Percentiles rank a stretch among this genome's conserved stretches.
Evolutionary conservation across 768 basidiomycete species (phyloP).

Genomic region (Termitomyces sp.): DNA sequence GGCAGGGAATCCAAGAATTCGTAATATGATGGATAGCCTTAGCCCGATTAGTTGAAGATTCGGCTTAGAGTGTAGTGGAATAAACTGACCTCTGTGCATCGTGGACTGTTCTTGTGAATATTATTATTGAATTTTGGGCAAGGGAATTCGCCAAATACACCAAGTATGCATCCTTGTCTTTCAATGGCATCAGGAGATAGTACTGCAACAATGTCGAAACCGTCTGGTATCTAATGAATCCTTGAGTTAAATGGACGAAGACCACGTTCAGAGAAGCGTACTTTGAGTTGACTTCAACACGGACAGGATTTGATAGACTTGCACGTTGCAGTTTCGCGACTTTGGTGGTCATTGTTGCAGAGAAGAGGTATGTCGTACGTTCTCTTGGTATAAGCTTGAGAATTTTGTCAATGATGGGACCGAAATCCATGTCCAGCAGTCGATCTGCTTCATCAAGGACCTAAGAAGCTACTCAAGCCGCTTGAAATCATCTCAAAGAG

Average conservation of each 20-base stretch:
- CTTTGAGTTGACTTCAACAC: constrained; percentile 93
- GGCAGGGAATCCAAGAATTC: constrained; percentile 89
- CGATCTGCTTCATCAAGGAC: constrained; percentile 98
- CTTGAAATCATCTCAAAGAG: neutral
- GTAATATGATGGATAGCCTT: constrained; percentile 84
- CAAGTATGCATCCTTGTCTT: constrained; percentile 89
- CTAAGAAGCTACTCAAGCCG: constrained; percentile 33
- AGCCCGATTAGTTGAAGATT: neutral
- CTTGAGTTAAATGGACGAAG: neutral
- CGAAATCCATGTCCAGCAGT: constrained; percentile 94
- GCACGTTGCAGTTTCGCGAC: constrained; percentile 95
- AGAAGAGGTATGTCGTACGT: constrained; percentile 93
- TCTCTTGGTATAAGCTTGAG: constrained; percentile 93
- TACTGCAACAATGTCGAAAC: constrained; percentile 94
- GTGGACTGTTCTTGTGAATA: constrained; percentile 94
- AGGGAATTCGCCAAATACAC: constrained; percentile 86
- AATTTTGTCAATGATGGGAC: constrained; percentile 93
- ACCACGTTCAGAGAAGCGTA: constrained; percentile 32
- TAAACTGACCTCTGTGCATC: constrained; percentile 74
- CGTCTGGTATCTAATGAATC: constrained; percentile 78
- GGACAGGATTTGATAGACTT: constrained; percentile 88
- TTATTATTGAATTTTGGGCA: constrained; percentile 89
- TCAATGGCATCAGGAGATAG: constrained; percentile 89
- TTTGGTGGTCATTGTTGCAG: constrained; percentile 98
- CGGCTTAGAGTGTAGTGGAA: neutral